Base-by-base conservation (phyloP, 768 basidiomycete genomes). In the Podaxis carcinomalis region DNA sequence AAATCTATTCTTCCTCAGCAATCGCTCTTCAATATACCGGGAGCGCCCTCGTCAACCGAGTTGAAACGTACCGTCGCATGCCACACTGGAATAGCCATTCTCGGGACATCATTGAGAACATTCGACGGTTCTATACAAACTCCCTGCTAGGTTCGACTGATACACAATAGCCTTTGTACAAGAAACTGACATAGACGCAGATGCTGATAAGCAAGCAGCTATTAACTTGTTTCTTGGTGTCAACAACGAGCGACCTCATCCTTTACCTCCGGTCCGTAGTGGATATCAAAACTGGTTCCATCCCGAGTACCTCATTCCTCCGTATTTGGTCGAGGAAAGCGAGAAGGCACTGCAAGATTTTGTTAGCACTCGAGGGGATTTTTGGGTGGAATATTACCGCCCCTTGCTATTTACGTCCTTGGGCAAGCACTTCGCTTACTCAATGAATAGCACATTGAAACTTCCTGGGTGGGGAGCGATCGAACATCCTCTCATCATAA, bases 41-140 rank as follows among this genome's bases (percentile, higher is more conserved):
- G 1, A 95, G 93, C 68, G 93, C 94, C 0, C 84, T 98, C 7
- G 95, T 98, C 49, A 98, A 98, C 68, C 82, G 95, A 1, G 93
- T 98, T 5, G 95, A 98, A 70, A 97, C 93, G 1, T 98, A 98
- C 68, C 86, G 95, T 44, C 84, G 93, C 28, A 94, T 95, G 83
- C 92, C 92, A 0, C 94, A 97, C 64, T 98, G 96, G 95, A 94
- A 93, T 68, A 95, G 93, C 66, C 96, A 98, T 73, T 97, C 95
- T 1, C 80, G 96, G 37, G 95, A 98, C 70, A 93, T 98, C 68
- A 93, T 95, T 64, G 95, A 97, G 74, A 96, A 95, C 68, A 88
- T 98, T 56, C 81, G 93, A 53, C 84, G 96, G 19, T 97, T 96
- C 70, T 98, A 98, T 70, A 89, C 94, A 7, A 99, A 99, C 68